A percentile compares a stretch with the other conserved stretches of the same genome.
Conservation (phyloP, 2,329 filamentous ascomycete species). For the Scorias spongiosa region DNA sequence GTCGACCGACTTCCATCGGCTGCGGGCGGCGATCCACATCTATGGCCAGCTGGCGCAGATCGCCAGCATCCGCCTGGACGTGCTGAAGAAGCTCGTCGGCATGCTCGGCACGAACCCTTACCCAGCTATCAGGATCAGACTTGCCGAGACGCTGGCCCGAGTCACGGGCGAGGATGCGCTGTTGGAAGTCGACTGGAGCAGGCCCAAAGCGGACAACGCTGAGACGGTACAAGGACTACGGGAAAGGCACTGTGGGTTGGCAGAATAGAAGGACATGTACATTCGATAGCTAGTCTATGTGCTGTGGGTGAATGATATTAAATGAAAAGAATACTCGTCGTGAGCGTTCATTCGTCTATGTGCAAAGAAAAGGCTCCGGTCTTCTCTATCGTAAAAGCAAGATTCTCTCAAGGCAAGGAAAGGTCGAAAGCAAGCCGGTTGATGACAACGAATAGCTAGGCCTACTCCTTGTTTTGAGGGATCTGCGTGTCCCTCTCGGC, state of each 20-base stretch:
- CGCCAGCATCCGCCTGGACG: constrained; percentile 37
- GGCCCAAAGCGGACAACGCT: constrained; percentile 4
- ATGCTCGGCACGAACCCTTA: constrained; percentile 65
- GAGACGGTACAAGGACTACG: constrained; percentile 3
- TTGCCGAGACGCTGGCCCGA: constrained; percentile 27
- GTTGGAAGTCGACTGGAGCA: constrained; percentile 11
- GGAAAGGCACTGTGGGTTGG: background rate
- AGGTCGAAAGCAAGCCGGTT: background rate
- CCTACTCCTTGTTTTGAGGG: background rate
- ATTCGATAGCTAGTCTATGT: too few species aligned
- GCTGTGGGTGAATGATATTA: too few species aligned
- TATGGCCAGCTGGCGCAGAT: constrained; percentile 55
- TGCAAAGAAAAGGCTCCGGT: too few species aligned
- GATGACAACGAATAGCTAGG: background rate
- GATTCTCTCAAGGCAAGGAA: background rate
- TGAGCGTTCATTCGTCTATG: too few species aligned
- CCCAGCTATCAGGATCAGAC: constrained; percentile 46
- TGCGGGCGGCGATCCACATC: constrained; percentile 64
- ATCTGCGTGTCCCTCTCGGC: background rate
- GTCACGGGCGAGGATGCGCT: constrained; percentile 20
- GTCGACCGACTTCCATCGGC: constrained; percentile 64
- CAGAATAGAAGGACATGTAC: too few species aligned
- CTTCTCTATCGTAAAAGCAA: background rate
- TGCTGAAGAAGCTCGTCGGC: constrained; percentile 52
- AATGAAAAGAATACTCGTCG: too few species aligned